phyloP scores from a whole-genome alignment of 805 yeast species.

The Schizosaccharomyces lindneri region DNA sequence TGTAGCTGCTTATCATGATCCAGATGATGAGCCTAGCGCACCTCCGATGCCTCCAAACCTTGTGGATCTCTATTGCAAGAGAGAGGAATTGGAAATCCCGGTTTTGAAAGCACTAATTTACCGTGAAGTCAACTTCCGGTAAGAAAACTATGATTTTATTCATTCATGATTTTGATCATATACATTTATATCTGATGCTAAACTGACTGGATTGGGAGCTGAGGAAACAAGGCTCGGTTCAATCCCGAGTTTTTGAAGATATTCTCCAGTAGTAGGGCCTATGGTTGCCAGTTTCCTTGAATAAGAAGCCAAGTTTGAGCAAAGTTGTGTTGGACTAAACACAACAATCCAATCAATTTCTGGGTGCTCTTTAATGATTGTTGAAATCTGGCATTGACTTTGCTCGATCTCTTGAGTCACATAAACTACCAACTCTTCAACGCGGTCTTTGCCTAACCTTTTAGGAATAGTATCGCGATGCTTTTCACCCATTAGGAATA shows the following conservation, averaged over 20 bases:
- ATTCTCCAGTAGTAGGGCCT: neutral
- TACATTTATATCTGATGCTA: neutral
- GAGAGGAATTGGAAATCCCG: slow-evolving; percentile 49
- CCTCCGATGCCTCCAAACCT: slow-evolving; percentile 64
- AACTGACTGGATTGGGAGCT: neutral
- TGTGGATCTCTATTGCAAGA: slow-evolving; percentile 66
- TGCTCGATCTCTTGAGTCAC: neutral
- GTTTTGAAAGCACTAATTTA: slow-evolving; percentile 31
- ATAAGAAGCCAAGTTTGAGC: neutral
- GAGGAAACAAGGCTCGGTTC: neutral
- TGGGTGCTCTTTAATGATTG: neutral
- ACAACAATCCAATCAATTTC: neutral
- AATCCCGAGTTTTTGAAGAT: neutral
- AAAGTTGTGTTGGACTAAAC: neutral
- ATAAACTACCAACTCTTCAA: neutral
- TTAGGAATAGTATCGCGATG: neutral
- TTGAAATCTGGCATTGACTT: neutral
- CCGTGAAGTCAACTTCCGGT: neutral
- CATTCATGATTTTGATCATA: neutral
- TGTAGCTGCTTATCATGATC: slow-evolving; percentile 71
- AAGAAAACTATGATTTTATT: neutral
- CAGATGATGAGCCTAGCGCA: slow-evolving; percentile 75
- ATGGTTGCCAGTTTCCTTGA: neutral
- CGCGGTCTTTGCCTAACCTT: neutral
- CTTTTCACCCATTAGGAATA: neutral